Base-by-base conservation (phyloP, 2,329 filamentous ascomycete genomes). In the Periconia digitata region DNA sequence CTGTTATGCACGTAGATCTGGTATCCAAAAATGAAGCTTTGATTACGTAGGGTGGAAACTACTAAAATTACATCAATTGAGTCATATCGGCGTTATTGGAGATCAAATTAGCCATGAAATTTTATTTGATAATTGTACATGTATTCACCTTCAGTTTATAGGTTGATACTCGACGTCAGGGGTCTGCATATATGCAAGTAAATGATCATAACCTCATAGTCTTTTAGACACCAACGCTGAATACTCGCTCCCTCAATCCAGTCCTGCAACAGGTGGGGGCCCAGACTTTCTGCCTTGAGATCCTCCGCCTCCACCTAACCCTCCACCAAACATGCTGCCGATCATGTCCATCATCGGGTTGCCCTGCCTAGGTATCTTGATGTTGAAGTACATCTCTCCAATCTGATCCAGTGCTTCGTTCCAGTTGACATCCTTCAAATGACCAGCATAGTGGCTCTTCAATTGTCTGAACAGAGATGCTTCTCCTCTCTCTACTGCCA, bases 331-430 rank as follows among this genome's bases (percentile, higher is more conserved):
- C 79, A 99, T 84, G 54, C 85, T 92, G 40, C 91, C 92, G 89
- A 99, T 95, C 92, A 99, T 97, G 69, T 99, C 94, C 73, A 97
- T 84, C 71, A 99, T 77, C 3, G 92, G 92, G 71, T 97, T 97
- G 55, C 86, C 88, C 76, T 96, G 90, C 63, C 87, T 82, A 40
- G 92, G 92, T 66, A 91, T 86, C 75, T 85, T 83, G 69, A 99
- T 95, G 29, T 85, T 85, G 74, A 99, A 99, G 77, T 97, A 99
- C 84, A 96, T 92, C 76, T 99, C 92, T 41, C 88, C 92, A 62
- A 99, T 86, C 71, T 90, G 85, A 60, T 91, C 87, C 51, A 99
- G 76, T 20, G 90, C 81, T 51, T 79, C 91, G 27, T 85, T 83
- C 92, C 92, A 97, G 12, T 80, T 79, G 1, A 85, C 78, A 60